Conservation (phyloP, 2,329 filamentous ascomycete genomes). For the Cordyceps fumosorosea region DNA sequence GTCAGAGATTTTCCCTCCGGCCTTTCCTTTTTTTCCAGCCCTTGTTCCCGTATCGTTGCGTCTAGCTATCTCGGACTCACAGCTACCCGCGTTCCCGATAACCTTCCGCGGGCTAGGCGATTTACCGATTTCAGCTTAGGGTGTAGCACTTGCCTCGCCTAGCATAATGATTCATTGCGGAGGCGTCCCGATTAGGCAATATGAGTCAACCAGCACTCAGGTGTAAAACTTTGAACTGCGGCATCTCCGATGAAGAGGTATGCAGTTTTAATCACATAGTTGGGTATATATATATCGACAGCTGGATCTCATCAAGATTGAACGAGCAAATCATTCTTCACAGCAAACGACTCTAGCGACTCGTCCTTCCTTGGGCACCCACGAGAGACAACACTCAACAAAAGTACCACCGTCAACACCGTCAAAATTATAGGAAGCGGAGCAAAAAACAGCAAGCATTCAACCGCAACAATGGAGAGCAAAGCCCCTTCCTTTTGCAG, state of each 20-base stretch:
- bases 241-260: background rate
- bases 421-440: conserved; percentile 4
- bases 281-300: background rate
- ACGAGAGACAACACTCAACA: background rate
- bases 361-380: background rate
- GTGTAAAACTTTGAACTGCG: background rate
- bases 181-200: conserved; percentile 7
- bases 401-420: background rate
- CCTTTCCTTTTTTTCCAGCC: too few relatives aligned
- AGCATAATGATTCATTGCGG: conserved; percentile 9
- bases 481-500: conserved; percentile 18
- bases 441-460: background rate
- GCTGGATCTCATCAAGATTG: background rate
- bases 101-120: background rate
- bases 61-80: background rate
- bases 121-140: background rate
- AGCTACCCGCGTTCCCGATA: conserved; percentile 3
- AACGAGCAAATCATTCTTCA: background rate
- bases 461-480: conserved; percentile 6
- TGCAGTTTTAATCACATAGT: background rate
- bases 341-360: background rate
- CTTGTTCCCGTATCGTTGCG: too few relatives aligned
- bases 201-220: background rate
- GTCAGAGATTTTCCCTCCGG: too few relatives aligned
- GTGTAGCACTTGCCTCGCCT: background rate